Base-by-base conservation (phyloP, 2,329 filamentous ascomycete genomes). In the Hypomyces perniciosus region DNA sequence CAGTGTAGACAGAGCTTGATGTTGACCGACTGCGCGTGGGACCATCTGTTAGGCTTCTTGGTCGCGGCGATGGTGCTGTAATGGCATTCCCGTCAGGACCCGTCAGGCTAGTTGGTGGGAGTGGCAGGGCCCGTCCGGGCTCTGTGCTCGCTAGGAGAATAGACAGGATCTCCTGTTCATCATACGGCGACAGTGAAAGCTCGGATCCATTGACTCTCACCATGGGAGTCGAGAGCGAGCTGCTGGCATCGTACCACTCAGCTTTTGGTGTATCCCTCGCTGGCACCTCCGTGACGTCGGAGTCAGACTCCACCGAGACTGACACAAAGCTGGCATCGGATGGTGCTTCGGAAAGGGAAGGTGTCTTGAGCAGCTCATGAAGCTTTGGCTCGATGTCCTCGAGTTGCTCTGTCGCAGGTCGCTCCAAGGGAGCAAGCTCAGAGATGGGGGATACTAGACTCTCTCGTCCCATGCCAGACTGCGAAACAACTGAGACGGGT, bases 81-180 rank as follows among this genome's bases (percentile, higher is more conserved):
- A 63, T 50, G 34, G 59, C 40, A 5, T 59, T 55, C 20, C 62
- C 59, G 47, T 68, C 63, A 2, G 63, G 58, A 4, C 58, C 58
- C 2, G 59, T 53, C 28, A 62, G 54, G n/a, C 58, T 55, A 8
- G 60, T 51, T 0, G 68, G 68, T 3, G 62, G 64, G 2, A 58
- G 49, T 3, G 68, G 66, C 13, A 70, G 57, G 10, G 57, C 55
- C 30, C 66, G 58, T 34, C 33, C 56, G 8, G 58, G 55, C 3
- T 50, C 47, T 2, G 58, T 50, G 31, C 51, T 59, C 0, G 60
- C 56, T 35, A 68, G 51, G 6, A 69, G 53, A 13, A 70, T 54
- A 2, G 61, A 59, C 26, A 69, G 31, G 45, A 70, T 61, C 5
- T 70, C 66, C 4, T 61, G 55, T 45, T 69, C 67, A 41, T 63